phyloP scores from a whole-genome alignment of 768 basidiomycete species.

The Rhizopogon salebrosus region DNA sequence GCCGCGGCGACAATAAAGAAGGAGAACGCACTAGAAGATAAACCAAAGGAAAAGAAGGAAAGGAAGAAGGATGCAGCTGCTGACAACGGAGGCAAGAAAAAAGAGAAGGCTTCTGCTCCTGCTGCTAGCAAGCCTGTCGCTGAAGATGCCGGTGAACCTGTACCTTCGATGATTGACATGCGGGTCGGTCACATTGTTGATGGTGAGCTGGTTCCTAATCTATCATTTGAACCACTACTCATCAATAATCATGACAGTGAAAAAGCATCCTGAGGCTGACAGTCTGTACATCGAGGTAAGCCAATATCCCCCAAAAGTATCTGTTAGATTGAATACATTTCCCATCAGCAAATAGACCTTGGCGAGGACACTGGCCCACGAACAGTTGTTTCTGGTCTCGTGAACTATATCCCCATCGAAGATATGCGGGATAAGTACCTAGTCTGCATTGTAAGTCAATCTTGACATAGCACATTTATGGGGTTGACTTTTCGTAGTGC shows the following conservation, averaged over 20 bases:
- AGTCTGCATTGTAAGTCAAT: constrained; percentile 66
- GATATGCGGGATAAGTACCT: constrained; percentile 82
- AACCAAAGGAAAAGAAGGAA: constrained; percentile 50
- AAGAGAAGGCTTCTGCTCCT: constrained; percentile 34
- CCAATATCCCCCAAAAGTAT: not conserved
- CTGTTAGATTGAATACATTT: constrained; percentile 11
- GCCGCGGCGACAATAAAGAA: constrained; percentile 32
- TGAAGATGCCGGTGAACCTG: constrained; percentile 74
- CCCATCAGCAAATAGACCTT: constrained; percentile 81
- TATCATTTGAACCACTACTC: not conserved
- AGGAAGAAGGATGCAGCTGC: constrained; percentile 37
- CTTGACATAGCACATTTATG: not conserved
- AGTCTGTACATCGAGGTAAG: constrained; percentile 90
- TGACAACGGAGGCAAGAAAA: constrained; percentile 34
- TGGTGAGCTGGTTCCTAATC: constrained; percentile 43
- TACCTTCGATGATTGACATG: constrained; percentile 96
- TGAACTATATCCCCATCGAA: constrained; percentile 94
- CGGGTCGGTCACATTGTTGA: constrained; percentile 91
- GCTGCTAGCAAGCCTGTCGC: constrained; percentile 28
- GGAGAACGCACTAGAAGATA: constrained; percentile 17
- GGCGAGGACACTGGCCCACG: constrained; percentile 93
- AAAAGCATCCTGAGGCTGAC: constrained; percentile 96
- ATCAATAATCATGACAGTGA: constrained; percentile 47
- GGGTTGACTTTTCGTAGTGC: constrained; percentile 41
- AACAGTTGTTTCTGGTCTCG: constrained; percentile 94